These are phyloP conservation scores for Setaria italica DNA, from an alignment of 202 grass and related monocot genomes.

Conservation along the genomic window DNA sequence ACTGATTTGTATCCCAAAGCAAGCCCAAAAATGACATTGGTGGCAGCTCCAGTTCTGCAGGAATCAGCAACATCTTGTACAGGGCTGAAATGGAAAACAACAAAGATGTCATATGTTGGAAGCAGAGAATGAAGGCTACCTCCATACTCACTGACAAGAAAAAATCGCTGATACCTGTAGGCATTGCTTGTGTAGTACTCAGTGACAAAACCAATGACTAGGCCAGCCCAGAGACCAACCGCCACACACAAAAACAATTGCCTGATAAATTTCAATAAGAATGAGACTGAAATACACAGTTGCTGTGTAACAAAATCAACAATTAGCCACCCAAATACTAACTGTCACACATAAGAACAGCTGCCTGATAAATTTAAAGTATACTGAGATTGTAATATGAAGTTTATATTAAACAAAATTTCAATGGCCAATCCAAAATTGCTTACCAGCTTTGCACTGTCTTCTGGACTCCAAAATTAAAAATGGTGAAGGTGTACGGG, in stretches of 20 bases:
- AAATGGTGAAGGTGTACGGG: constrained; percentile 84
- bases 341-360: constrained; percentile 2
- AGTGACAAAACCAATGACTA: constrained; percentile 76
- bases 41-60: constrained; percentile 86
- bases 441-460: constrained; percentile 74
- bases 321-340: neutral
- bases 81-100: constrained; percentile 59
- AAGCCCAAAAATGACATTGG: constrained; percentile 82
- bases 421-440: neutral
- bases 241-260: constrained; percentile 78
- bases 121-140: constrained; percentile 5
- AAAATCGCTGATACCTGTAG: constrained; percentile 56
- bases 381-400: neutral
- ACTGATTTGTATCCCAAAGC: constrained; percentile 87
- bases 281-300: constrained; percentile 14
- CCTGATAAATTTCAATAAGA: constrained; percentile 54
- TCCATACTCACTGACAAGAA: neutral
- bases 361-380: constrained; percentile 17
- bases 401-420: constrained; percentile 7
- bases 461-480: constrained; percentile 80
- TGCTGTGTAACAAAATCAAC: neutral
- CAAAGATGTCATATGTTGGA: constrained; percentile 29
- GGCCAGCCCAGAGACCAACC: constrained; percentile 79
- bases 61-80: constrained; percentile 89
- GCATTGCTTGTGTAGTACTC: constrained; percentile 92